Percentiles rank a stretch among this genome's conserved stretches.
phyloP scores from a whole-genome alignment of 2,329 filamentous ascomycete genomes.

The Penicillium italicum region DNA sequence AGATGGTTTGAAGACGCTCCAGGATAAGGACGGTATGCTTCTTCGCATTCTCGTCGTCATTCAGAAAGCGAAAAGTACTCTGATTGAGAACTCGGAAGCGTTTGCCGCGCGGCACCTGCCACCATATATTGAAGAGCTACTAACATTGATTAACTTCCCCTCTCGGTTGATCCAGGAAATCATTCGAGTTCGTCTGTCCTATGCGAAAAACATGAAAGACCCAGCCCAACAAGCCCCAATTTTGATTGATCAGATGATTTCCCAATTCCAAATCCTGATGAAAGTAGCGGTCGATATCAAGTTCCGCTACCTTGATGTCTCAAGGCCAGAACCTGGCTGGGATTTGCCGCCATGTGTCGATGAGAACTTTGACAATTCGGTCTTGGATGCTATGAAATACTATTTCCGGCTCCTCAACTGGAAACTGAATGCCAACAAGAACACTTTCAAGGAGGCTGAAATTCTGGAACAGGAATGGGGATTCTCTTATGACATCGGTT shows the following conservation, averaged over 20 bases:
- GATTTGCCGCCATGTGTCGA: constrained; percentile 94
- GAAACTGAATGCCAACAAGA: constrained; percentile 96
- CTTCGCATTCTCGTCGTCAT: constrained; percentile 80
- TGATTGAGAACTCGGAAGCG: constrained; percentile 78
- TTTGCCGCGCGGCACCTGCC: constrained; percentile 89
- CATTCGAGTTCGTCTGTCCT: constrained; percentile 83
- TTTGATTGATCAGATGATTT: constrained; percentile 97
- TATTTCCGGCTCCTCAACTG: constrained; percentile 99
- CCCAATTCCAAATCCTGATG: constrained; percentile 89
- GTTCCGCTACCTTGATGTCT: constrained; percentile 77
- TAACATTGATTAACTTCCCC: constrained; percentile 95
- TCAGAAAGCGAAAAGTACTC: constrained; percentile 84
- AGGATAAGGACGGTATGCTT: constrained; percentile 79
- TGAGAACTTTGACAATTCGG: constrained; percentile 88
- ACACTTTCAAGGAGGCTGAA: constrained; percentile 98
- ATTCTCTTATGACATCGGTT: constrained; percentile 89
- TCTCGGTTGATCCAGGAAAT: constrained; percentile 95
- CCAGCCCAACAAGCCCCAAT: constrained; percentile 86
- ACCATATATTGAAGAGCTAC: constrained; percentile 91
- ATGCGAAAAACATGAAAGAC: constrained; percentile 93
- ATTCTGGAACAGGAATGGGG: constrained; percentile 97
- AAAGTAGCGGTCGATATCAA: constrained; percentile 92
- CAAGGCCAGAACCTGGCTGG: constrained; percentile 86
- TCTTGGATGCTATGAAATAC: constrained; percentile 89
- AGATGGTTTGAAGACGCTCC: constrained; percentile 86